These are phyloP conservation scores for Epichloe coenophiala DNA, from an alignment of 2,329 filamentous ascomycete species.

Conservation along the genomic window DNA sequence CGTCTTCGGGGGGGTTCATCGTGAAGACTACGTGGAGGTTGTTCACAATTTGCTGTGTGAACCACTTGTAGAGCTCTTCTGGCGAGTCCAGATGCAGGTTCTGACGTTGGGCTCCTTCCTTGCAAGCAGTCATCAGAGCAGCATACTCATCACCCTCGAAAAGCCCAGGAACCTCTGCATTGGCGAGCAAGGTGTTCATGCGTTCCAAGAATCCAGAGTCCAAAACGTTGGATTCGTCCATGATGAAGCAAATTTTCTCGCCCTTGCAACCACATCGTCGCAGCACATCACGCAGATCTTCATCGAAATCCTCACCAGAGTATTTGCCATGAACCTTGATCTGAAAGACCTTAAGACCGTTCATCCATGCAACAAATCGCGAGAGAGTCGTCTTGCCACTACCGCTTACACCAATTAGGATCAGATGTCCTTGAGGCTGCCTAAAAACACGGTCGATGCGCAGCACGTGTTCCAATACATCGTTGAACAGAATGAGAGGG, in stretches of 20 bases:
- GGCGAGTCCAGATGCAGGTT: slow-evolving; percentile 91
- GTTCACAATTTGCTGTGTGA: slow-evolving; percentile 97
- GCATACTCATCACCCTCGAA: slow-evolving; percentile 99
- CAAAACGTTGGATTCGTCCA: slow-evolving; percentile 97
- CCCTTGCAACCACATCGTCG: slow-evolving; percentile 92
- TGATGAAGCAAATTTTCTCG: slow-evolving; percentile 99
- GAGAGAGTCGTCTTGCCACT: slow-evolving; percentile 97
- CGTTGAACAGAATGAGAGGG: slow-evolving; percentile 96
- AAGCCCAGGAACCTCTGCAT: slow-evolving; percentile 96
- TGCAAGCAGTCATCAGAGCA: slow-evolving; percentile 97
- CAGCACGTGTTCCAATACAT: slow-evolving; percentile 93
- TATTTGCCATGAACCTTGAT: slow-evolving; percentile 99
- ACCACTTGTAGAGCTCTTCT: slow-evolving; percentile 99
- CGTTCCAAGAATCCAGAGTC: slow-evolving; percentile 97
- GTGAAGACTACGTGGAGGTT: slow-evolving; percentile 99
- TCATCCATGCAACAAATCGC: slow-evolving; percentile 99
- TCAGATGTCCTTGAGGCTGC: slow-evolving; percentile 94
- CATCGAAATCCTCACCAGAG: slow-evolving; percentile 95
- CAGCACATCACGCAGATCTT: slow-evolving; percentile 87
- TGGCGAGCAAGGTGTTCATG: slow-evolving; percentile 97
- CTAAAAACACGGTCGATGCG: slow-evolving; percentile 98
- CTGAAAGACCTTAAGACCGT: slow-evolving; percentile 95
- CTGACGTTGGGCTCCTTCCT: slow-evolving; percentile 93
- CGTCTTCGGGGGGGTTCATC: slow-evolving; percentile 97
- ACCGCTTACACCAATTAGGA: slow-evolving; percentile 95